Evolutionary conservation across 164 flowering plant genomes (phyloP).

Genomic region (Macadamia tetraphylla): DNA sequence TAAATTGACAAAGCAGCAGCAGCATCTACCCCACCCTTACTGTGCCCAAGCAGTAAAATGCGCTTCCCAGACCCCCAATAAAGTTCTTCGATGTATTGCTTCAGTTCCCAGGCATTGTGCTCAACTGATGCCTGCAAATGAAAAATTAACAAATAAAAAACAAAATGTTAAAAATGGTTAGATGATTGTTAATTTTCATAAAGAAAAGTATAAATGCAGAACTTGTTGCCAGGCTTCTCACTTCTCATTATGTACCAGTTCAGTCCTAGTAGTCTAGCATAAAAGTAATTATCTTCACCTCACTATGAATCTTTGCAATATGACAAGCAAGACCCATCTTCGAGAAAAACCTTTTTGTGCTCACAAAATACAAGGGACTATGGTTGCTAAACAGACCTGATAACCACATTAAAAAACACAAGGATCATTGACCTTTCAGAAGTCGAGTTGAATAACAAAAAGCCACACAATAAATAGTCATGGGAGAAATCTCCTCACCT

Average conservation of each 20-base stretch:
- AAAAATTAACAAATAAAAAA: neutral
- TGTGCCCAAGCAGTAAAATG: slow-evolving; percentile 85
- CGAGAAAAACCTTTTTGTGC: slow-evolving; percentile 68
- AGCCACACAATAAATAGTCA: neutral
- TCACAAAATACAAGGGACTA: slow-evolving; percentile 79
- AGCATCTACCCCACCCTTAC: slow-evolving; percentile 96
- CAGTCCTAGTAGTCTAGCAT: neutral
- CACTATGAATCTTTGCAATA: slow-evolving; percentile 93
- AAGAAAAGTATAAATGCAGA: neutral
- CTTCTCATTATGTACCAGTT: no score
- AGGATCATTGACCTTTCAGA: neutral
- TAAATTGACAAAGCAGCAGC: slow-evolving; percentile 86
- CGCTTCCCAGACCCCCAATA: slow-evolving; percentile 89
- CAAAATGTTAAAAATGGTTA: neutral
- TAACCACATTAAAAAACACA: slow-evolving; percentile 11
- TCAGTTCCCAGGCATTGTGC: slow-evolving; percentile 77
- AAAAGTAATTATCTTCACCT: slow-evolving; percentile 35
- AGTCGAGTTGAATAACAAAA: neutral
- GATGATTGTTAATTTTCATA: neutral
- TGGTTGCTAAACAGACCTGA: slow-evolving; percentile 90
- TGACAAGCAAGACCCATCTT: slow-evolving; percentile 96
- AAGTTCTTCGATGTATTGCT: slow-evolving; percentile 82
- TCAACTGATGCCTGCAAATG: slow-evolving; percentile 79
- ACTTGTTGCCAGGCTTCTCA: no score
- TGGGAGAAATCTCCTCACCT: slow-evolving; percentile 34